Percentiles rank a stretch among this genome's conserved stretches.
phyloP scores from a whole-genome alignment of 164 flowering plant genomes.

The Chloranthus sessilifolius region DNA sequence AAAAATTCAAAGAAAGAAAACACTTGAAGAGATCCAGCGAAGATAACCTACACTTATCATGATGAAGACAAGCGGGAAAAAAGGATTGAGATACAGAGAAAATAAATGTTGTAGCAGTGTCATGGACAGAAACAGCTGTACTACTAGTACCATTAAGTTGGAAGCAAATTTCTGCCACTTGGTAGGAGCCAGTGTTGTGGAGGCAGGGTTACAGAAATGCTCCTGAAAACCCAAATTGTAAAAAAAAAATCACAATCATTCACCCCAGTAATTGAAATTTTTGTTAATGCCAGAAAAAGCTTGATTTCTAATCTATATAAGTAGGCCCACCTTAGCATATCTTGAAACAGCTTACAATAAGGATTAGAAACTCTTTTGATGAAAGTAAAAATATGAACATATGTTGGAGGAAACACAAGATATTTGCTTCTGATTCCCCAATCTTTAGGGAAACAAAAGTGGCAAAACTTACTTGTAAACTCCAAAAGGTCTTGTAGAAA shows the following conservation, averaged over 20 bases:
- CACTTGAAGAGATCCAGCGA: not conserved
- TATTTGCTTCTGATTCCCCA: no score
- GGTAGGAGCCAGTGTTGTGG: constrained; percentile 42
- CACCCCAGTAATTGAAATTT: not conserved
- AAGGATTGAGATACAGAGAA: not conserved
- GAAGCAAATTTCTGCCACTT: constrained; percentile 96
- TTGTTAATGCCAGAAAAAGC: no score
- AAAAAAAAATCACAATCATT: not conserved
- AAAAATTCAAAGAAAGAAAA: constrained; percentile 5
- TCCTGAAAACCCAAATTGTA: constrained; percentile 67
- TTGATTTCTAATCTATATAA: no score
- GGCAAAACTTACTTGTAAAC: constrained; percentile 71
- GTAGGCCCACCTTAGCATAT: no score
- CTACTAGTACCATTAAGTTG: constrained; percentile 80
- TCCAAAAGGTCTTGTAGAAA: constrained; percentile 97
- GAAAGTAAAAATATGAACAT: no score
- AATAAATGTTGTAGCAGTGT: no score
- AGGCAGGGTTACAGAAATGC: constrained; percentile 71
- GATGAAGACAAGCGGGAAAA: not conserved
- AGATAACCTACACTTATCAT: constrained; percentile 5
- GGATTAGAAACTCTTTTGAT: no score
- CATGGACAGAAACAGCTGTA: constrained; percentile 4
- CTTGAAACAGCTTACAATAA: no score
- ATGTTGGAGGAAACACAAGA: no score
- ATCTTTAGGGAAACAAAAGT: no score